phyloP scores from a whole-genome alignment of 306 rosid genomes.

The Lathyrus aphaca region DNA sequence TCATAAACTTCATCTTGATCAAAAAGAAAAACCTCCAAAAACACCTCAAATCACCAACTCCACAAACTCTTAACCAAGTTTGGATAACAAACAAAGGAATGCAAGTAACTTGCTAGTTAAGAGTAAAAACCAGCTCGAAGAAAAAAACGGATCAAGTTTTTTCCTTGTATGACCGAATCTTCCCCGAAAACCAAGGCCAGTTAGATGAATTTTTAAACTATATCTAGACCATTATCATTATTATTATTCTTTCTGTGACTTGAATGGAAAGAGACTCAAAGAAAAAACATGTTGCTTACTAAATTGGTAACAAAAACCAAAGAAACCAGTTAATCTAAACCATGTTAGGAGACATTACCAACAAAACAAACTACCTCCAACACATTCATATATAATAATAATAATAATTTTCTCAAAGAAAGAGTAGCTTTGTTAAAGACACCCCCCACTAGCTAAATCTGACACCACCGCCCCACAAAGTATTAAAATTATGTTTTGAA shows the following conservation, averaged over 20 bases:
- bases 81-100: not conserved
- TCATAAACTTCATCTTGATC: slow-evolving; percentile 87
- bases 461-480: slow-evolving; percentile 69
- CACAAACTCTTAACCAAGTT: slow-evolving; percentile 9
- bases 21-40: slow-evolving; percentile 16
- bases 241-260: slow-evolving; percentile 34
- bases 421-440: slow-evolving; percentile 42
- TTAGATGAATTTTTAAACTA: slow-evolving; percentile 35
- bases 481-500: slow-evolving; percentile 43
- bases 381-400: slow-evolving; percentile 34
- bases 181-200: slow-evolving; percentile 58
- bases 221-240: not conserved
- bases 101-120: not conserved
- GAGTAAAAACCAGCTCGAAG: slow-evolving; percentile 2
- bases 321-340: slow-evolving; percentile 42
- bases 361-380: slow-evolving; percentile 41
- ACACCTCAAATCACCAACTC: not conserved
- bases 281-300: slow-evolving; percentile 69
- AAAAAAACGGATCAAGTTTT: slow-evolving; percentile 37
- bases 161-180: slow-evolving; percentile 68
- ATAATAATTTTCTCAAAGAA: slow-evolving; percentile 48
- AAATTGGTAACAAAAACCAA: slow-evolving; percentile 64
- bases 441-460: slow-evolving; percentile 74
- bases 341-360: slow-evolving; percentile 69
- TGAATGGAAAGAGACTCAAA: slow-evolving; percentile 60